These are phyloP conservation scores for Carpinus fangiana DNA, from an alignment of 306 rosid species.

Conservation along the genomic window DNA sequence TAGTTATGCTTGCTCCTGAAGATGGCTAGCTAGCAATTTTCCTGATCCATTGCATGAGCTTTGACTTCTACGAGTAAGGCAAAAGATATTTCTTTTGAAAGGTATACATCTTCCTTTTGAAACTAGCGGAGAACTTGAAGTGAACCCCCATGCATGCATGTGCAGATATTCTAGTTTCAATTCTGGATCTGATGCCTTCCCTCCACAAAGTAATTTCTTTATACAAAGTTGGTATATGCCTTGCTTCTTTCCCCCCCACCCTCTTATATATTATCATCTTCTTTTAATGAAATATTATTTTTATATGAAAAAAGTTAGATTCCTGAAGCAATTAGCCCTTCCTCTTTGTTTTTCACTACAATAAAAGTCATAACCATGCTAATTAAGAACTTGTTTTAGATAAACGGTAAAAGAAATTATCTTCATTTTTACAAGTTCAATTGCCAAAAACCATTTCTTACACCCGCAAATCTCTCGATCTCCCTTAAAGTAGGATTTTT, in stretches of 20 bases:
- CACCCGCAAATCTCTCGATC: neutral
- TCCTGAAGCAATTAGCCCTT: conserved; percentile 19
- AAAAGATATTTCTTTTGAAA: neutral
- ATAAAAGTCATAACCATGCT: neutral
- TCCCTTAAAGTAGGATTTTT: neutral
- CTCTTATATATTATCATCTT: neutral
- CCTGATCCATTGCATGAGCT: too few species aligned
- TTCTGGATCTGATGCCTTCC: conserved; percentile 29
- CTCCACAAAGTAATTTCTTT: conserved; percentile 23
- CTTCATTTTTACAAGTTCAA: neutral
- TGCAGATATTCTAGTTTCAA: conserved; percentile 25
- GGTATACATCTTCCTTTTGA: neutral
- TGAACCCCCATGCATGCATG: conserved; percentile 18
- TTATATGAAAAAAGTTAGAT: conserved; percentile 18
- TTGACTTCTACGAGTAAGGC: neutral
- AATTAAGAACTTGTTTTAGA: neutral
- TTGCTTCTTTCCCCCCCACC: conserved; percentile 4
- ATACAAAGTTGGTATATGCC: conserved; percentile 31
- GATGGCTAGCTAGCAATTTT: too few species aligned
- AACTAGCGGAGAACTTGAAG: conserved; percentile 1
- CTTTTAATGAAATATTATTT: conserved; percentile 8
- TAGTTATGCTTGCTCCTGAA: too few species aligned
- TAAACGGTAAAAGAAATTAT: neutral
- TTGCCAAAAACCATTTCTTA: neutral
- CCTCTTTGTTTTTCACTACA: neutral